Conservation (phyloP, 2,329 filamentous ascomycete genomes). For the Stachybotrys elegans region DNA sequence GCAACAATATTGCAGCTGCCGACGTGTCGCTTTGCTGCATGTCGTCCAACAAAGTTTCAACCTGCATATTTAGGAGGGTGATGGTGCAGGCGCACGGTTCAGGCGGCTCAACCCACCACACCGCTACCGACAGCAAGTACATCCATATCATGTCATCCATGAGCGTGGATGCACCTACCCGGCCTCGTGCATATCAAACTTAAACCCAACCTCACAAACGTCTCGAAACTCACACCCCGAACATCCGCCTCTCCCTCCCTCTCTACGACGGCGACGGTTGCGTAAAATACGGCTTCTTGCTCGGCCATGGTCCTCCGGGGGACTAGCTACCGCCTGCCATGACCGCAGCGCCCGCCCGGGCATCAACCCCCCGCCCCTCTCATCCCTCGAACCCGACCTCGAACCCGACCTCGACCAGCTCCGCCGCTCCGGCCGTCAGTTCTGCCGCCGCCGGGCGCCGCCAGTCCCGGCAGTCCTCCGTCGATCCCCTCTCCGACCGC, state of each 20-base stretch:
- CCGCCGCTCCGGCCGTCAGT: constrained; percentile 6
- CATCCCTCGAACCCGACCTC: neutral
- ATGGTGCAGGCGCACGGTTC: constrained; percentile 22
- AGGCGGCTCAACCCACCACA: constrained; percentile 17
- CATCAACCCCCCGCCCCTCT: constrained; percentile 15
- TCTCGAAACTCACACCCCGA: too few relatives aligned
- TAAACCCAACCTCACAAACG: neutral
- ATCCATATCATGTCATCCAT: too few relatives aligned
- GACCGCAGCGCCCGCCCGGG: constrained; percentile 18
- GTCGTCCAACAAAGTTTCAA: too few relatives aligned
- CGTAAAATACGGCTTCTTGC: too few relatives aligned
- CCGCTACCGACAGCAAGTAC: too few relatives aligned
- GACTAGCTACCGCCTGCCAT: constrained; percentile 18
- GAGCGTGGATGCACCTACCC: too few relatives aligned
- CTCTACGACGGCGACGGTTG: too few relatives aligned
- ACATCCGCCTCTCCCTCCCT: too few relatives aligned
- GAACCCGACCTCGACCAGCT: neutral
- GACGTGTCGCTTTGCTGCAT: too few relatives aligned
- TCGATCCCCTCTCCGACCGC: constrained; percentile 64
- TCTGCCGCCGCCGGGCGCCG: constrained; percentile 23
- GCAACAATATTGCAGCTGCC: too few relatives aligned
- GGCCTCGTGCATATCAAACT: too few relatives aligned
- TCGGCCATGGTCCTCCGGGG: constrained; percentile 20
- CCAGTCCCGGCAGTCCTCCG: constrained; percentile 25
- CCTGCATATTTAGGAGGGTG: too few relatives aligned